Percentiles rank a stretch among this genome's conserved stretches.
phyloP scores from a whole-genome alignment of 2,329 filamentous ascomycete genomes.

The Monilinia fructicola region DNA sequence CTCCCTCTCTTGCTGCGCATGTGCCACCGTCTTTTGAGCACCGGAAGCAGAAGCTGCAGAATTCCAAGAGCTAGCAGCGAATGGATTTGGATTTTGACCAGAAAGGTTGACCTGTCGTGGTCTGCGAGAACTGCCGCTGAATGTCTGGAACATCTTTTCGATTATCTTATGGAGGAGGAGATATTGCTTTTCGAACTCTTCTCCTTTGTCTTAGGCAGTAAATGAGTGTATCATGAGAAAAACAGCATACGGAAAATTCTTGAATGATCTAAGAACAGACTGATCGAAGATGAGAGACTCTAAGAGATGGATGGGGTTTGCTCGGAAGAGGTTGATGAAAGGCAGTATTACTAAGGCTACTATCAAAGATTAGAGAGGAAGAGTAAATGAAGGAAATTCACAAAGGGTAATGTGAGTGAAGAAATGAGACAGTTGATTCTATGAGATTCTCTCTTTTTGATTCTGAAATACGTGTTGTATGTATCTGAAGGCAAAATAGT shows the following conservation, averaged over 20 bases:
- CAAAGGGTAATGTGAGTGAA: not conserved
- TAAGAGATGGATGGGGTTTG: no score
- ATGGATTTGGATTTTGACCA: conserved; percentile 78
- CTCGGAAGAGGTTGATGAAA: conserved; percentile 3
- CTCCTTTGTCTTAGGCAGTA: conserved; percentile 21
- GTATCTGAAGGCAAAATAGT: conserved; percentile 4
- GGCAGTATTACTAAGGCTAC: not conserved
- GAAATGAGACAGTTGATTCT: not conserved
- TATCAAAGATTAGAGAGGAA: not conserved
- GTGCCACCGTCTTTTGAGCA: conserved; percentile 74
- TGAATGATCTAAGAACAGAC: not conserved
- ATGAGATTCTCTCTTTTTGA: conserved; percentile 4
- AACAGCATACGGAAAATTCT: conserved; percentile 32
- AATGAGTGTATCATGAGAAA: conserved; percentile 27
- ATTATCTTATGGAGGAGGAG: conserved; percentile 4
- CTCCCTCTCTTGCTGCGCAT: conserved; percentile 82
- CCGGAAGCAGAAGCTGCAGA: conserved; percentile 55
- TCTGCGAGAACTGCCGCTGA: conserved; percentile 82
- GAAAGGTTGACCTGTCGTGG: conserved; percentile 92
- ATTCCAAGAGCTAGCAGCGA: conserved; percentile 60
- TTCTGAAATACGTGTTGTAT: no score
- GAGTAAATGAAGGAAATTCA: not conserved
- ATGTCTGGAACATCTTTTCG: conserved; percentile 78
- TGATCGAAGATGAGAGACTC: conserved; percentile 6
- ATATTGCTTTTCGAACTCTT: not conserved